These are phyloP conservation scores for Cordyceps militaris DNA, from an alignment of 2,329 filamentous ascomycete genomes.

Conservation along the genomic window DNA sequence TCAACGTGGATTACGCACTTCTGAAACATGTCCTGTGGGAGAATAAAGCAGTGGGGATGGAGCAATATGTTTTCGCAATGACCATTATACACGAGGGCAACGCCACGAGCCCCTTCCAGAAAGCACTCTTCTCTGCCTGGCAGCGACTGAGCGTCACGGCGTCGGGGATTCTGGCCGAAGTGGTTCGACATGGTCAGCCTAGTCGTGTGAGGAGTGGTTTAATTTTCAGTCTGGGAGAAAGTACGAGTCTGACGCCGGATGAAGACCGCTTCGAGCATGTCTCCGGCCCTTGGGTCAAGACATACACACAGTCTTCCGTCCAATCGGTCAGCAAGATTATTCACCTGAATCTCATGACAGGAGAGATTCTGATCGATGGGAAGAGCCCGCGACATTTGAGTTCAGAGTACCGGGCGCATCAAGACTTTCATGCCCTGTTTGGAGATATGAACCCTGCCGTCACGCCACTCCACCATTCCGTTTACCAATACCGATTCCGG, in stretches of 20 bases:
- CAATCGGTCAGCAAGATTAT: not conserved
- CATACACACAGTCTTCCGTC: rapidly evolving
- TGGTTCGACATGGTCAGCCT: not conserved
- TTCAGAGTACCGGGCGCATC: not conserved
- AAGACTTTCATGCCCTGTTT: not conserved
- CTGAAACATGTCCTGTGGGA: not conserved
- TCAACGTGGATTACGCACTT: not conserved
- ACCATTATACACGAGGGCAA: not conserved
- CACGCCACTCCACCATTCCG: not conserved
- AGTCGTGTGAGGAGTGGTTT: not conserved
- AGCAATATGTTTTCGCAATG: not conserved
- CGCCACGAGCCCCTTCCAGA: not conserved
- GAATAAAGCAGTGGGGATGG: rapidly evolving
- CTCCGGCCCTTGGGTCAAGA: not conserved
- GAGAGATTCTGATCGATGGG: not conserved
- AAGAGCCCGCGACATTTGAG: not conserved
- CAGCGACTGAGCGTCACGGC: not conserved
- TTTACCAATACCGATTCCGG: not conserved
- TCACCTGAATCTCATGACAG: conserved; percentile 12
- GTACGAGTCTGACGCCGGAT: not conserved
- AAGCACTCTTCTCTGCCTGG: not conserved
- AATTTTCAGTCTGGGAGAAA: rapidly evolving
- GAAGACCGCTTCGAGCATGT: not conserved
- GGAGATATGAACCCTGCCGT: not conserved
- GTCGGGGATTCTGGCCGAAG: not conserved